Percentiles rank a stretch among this genome's conserved stretches.
Conservation (phyloP, 1,284 basidiomycete genomes). For the Irpex sp. region DNA sequence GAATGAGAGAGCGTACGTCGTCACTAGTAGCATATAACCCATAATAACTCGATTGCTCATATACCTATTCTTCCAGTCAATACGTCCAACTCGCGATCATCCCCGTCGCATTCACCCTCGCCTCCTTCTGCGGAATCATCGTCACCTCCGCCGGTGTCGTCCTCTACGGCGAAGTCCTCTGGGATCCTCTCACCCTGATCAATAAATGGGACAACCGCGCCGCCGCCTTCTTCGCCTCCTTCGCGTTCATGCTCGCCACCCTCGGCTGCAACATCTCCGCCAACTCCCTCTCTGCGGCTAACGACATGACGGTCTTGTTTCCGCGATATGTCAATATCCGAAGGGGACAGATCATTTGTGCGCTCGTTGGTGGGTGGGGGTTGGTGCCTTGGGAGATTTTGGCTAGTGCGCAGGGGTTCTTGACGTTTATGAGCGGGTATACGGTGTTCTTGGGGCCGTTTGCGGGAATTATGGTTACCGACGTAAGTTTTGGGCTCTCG, state of each 20-base stretch:
- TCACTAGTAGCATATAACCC: background rate
- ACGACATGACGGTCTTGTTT: constrained; percentile 69
- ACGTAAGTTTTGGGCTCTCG: constrained; percentile 39
- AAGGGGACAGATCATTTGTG: constrained; percentile 71
- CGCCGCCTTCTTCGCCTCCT: constrained; percentile 73
- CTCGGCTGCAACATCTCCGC: constrained; percentile 76
- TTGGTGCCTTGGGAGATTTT: constrained; percentile 54
- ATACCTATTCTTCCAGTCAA: constrained; percentile 37
- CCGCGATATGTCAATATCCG: constrained; percentile 74
- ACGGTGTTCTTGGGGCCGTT: constrained; percentile 73
- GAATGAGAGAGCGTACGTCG: constrained; percentile 49
- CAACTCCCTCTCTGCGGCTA: constrained; percentile 74
- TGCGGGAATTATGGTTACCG: constrained; percentile 69
- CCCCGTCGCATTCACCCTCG: constrained; percentile 62
- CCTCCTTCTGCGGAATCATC: constrained; percentile 56
- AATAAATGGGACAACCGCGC: constrained; percentile 73
- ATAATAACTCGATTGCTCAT: background rate
- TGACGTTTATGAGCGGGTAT: constrained; percentile 65
- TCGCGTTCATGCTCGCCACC: constrained; percentile 65
- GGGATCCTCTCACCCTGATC: constrained; percentile 51
- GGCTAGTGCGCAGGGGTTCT: constrained; percentile 44
- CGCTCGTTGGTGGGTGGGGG: constrained; percentile 66
- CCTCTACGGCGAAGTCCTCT: constrained; percentile 56
- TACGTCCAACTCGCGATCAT: constrained; percentile 69
- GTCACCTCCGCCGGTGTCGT: constrained; percentile 64